These are phyloP conservation scores for Xylariales sp. DNA, from an alignment of 2,329 filamentous ascomycete species.

Conservation along the genomic window DNA sequence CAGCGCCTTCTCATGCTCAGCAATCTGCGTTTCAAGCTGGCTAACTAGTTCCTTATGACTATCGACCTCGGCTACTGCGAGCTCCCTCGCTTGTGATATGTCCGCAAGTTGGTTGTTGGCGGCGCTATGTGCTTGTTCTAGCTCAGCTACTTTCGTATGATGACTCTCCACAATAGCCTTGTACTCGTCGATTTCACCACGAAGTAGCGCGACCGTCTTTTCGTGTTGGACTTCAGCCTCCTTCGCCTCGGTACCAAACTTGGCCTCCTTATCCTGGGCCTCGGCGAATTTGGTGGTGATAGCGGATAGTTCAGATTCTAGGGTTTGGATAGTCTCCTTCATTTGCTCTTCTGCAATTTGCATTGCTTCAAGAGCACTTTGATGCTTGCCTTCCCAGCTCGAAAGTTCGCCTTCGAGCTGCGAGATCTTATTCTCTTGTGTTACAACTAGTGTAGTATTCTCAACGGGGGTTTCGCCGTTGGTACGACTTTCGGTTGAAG, in stretches of 20 bases:
- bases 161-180: slow-evolving; percentile 78
- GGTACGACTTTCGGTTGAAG: slow-evolving; percentile 35
- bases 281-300: slow-evolving; percentile 64
- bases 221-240: slow-evolving; percentile 68
- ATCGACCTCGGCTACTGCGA: slow-evolving; percentile 58
- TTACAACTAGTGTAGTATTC: slow-evolving; percentile 50
- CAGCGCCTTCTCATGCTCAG: slow-evolving; percentile 68
- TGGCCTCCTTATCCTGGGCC: slow-evolving; percentile 54
- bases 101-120: slow-evolving; percentile 76
- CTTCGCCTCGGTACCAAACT: slow-evolving; percentile 57
- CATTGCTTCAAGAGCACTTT: slow-evolving; percentile 75
- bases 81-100: slow-evolving; percentile 69
- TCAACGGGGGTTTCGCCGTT: slow-evolving; percentile 49
- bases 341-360: slow-evolving; percentile 79
- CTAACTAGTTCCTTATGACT: slow-evolving; percentile 61
- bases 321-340: slow-evolving; percentile 75
- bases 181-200: slow-evolving; percentile 83
- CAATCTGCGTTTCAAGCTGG: slow-evolving; percentile 69
- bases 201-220: slow-evolving; percentile 70
- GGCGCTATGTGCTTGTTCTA: slow-evolving; percentile 77
- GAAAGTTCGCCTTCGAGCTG: slow-evolving; percentile 77
- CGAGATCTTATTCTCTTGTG: slow-evolving; percentile 68
- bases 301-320: slow-evolving; percentile 71
- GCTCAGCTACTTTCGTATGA: slow-evolving; percentile 73
- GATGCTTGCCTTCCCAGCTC: slow-evolving; percentile 81